Base-by-base conservation (phyloP, 306 rosid species). In the Lablab purpureus region DNA sequence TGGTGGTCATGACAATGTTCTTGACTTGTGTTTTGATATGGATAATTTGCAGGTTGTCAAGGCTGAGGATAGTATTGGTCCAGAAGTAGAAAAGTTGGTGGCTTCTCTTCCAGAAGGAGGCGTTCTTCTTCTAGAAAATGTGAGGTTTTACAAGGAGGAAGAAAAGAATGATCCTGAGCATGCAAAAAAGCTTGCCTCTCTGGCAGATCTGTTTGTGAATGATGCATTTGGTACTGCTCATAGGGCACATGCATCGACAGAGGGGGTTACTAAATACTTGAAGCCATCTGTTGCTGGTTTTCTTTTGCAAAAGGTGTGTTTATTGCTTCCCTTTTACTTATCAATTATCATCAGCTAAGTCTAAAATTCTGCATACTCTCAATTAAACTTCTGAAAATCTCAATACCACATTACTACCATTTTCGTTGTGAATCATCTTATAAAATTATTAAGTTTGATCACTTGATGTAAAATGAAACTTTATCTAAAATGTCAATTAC, bases 171-270 rank as follows among this genome's bases (percentile, higher is more conserved):
- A 96, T 1, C 97, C 99, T 1, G 99, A 90, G 79, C 91, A 88
- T 77, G 98, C 99, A 4, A 93, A 96, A 85, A 96, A 96, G 87
- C 98, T 96, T 13, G 98, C 98, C 7, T 82, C 97, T 30, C 81
- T 93, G 7, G 99, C 99, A 41, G 99, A 96, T 89, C 86, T 96
- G 40, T 96, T 63, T 77, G 99, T 96, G 78, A 96, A 96, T 66
- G 99, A 96, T 87, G 99, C 99, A 45, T 96, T 96, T 49, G 99
- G 99, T 18, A 96, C 99, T 58, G 99, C 99, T 27, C 99, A 96
- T 51, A 93, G 99, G 84, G 99, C 99, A 70, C 99, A 96, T 79
- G 99, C 99, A 73, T 96, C 99, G 56, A 96, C 99, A 21, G 99
- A 96, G 86, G 99, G 99, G 1, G 99, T 96, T 87, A 93, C 99